Evolutionary conservation across 768 basidiomycete genomes (phyloP), one percentile per base, ranked within the genome.

Genomic region (Psilocybe cubensis): DNA sequence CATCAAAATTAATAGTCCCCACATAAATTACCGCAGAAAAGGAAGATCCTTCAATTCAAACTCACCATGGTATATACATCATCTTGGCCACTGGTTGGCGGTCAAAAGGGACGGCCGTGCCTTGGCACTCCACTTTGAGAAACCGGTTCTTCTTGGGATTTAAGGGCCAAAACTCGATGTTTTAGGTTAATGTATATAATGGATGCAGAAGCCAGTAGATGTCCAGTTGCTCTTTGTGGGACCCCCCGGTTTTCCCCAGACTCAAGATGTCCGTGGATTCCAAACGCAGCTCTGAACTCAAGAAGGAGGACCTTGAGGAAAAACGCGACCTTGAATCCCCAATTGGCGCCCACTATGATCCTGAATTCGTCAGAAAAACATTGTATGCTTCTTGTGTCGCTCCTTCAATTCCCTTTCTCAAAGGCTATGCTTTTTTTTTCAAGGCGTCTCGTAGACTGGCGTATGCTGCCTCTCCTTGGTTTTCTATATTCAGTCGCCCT

Each of bases 401-500:
- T 23, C 20, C 29, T 48, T 17, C 25, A 9, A 24, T 46, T 12
- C 28, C 6, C 25, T 4, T 17, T 25, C 45, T 27, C 28, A 11
- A 9, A 23, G 21, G 8, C 21, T 24, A 14, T 33, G 10, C 29
- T n/a, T 60, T 23, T 61, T 35, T 23, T 54, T 43, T 49, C 27
- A 29, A 76, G 75, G 31, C 69, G 66, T 35, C 61, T 59, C 28
- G 59, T 75, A 23, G 75, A 76, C 58, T 70, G 66, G 66, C 69
- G 72, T 11, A 68, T 76, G 59, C 63, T 76, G 10, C 75, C 75
- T 7, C 60, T 76, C 8, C 64, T 76, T 2, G 69, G 70, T 0
- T 54, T 75, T 7, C 62, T 77, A n/a, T 74, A 71, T 57, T 63
- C 74, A 3, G 55, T 76, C n/a, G 70, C 72, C 10, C 60, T 76